These are phyloP conservation scores for Perkinsus chesapeaki DNA, from an alignment of 169 alveolate genomes.

Conservation along the genomic window DNA sequence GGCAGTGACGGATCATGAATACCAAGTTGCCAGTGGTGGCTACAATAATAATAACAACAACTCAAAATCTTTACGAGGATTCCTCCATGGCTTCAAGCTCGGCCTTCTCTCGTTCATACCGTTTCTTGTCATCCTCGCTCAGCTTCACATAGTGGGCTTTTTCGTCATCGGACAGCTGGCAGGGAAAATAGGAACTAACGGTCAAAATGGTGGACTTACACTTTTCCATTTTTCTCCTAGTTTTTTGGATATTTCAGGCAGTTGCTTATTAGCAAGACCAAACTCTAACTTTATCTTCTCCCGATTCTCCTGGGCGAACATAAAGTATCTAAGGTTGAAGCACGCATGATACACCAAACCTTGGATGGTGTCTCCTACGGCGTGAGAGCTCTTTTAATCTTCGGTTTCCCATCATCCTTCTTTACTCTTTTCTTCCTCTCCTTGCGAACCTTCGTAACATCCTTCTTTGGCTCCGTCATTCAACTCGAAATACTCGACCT, in stretches of 20 bases:
- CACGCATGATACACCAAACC: too few species aligned
- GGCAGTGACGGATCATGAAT: too few species aligned
- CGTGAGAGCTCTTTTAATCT: neutral
- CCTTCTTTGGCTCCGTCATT: neutral
- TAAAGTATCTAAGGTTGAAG: neutral
- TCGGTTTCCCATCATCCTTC: neutral
- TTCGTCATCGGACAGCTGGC: neutral
- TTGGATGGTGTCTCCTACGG: too few species aligned
- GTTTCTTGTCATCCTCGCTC: neutral
- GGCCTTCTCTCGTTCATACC: neutral
- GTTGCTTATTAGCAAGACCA: neutral
- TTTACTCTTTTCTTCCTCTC: neutral
- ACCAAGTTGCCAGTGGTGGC: neutral
- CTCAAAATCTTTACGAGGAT: neutral
- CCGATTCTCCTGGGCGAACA: neutral
- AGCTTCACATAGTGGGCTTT: neutral
- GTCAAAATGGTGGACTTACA: neutral
- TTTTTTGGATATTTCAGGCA: neutral
- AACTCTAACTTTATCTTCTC: neutral
- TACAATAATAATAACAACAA: neutral
- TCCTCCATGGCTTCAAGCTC: neutral
- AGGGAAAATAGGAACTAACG: neutral
- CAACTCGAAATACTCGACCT: too few species aligned
- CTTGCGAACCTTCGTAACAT: neutral
- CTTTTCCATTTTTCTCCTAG: neutral